phyloP scores from a whole-genome alignment of 805 yeast species.

The Yamadazyma insecticola region DNA sequence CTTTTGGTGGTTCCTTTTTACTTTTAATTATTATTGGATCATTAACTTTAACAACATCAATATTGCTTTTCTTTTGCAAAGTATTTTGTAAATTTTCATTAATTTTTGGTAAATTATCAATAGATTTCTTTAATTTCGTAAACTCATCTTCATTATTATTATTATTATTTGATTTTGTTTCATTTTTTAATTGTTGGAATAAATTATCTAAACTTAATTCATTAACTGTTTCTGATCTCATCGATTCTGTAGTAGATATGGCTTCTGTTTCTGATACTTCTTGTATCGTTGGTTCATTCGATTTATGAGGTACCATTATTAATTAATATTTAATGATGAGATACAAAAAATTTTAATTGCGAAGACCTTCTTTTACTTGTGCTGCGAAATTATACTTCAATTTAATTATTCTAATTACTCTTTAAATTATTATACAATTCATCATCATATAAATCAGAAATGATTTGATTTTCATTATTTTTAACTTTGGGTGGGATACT shows the following conservation, averaged over 20 bases:
- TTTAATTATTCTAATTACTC: not conserved
- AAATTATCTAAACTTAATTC: slow-evolving; percentile 25
- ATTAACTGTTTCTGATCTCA: slow-evolving; percentile 13
- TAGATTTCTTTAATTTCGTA: slow-evolving; percentile 28
- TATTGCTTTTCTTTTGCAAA: slow-evolving; percentile 11
- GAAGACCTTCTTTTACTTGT: not conserved
- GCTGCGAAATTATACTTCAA: not conserved
- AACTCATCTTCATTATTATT: slow-evolving; percentile 18
- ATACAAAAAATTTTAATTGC: not conserved
- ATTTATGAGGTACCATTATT: slow-evolving; percentile 12
- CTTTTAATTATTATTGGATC: slow-evolving; percentile 38
- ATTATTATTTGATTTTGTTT: slow-evolving; percentile 10
- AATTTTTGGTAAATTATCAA: slow-evolving; percentile 39
- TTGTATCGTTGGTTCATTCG: slow-evolving; percentile 11
- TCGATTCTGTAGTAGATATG: slow-evolving; percentile 21
- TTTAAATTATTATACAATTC: slow-evolving; percentile 9
- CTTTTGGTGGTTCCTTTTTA: slow-evolving; percentile 14
- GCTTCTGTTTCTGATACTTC: slow-evolving; percentile 23
- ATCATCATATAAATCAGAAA: slow-evolving; percentile 9
- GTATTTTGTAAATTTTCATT: slow-evolving; percentile 23
- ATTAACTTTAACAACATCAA: slow-evolving; percentile 31
- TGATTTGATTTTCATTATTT: slow-evolving; percentile 3
- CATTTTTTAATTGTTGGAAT: slow-evolving; percentile 26
- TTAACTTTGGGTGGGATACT: slow-evolving; percentile 29
- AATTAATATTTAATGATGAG: slow-evolving; percentile 4